Conservation (phyloP, 2,329 filamentous ascomycete genomes). For the Colletotrichum sp. region DNA sequence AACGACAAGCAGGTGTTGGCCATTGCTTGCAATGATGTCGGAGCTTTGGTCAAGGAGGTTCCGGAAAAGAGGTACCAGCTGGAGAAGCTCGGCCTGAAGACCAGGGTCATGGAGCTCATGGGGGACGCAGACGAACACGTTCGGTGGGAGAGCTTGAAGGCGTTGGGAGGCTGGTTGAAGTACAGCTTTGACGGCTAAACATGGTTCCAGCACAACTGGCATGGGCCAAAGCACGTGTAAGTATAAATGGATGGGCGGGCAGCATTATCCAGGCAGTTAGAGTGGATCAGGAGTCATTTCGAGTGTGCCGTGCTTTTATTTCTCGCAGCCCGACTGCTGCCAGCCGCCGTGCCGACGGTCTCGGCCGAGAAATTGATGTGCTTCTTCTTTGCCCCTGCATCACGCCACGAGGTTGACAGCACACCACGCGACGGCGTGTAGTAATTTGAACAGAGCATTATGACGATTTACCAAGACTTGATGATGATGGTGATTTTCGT, state of each 20-base stretch:
- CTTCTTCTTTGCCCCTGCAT: neutral
- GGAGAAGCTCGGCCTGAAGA: constrained; percentile 86
- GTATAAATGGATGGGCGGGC: constrained; percentile 7
- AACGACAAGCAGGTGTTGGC: constrained; percentile 88
- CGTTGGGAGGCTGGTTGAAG: constrained; percentile 72
- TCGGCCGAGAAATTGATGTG: constrained; percentile 1
- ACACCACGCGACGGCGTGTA: neutral
- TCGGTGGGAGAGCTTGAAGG: constrained; percentile 89
- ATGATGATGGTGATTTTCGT: neutral
- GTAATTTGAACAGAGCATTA: neutral
- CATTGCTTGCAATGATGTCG: constrained; percentile 92
- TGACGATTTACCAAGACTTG: neutral
- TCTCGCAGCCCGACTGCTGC: neutral
- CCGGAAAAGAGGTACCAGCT: constrained; percentile 81
- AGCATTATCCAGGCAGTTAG: constrained; percentile 19
- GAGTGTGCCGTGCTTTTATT: neutral
- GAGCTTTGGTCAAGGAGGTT: constrained; percentile 85
- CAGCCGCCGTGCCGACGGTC: neutral
- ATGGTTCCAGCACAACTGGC: neutral
- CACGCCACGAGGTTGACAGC: neutral
- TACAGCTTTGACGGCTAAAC: constrained; percentile 59
- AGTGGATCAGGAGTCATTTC: constrained; percentile 8
- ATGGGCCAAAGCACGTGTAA: constrained; percentile 1
- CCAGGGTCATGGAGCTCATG: constrained; percentile 92
- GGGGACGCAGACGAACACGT: constrained; percentile 86